These are phyloP conservation scores for Ascochyta koolunga DNA, from an alignment of 2,329 filamentous ascomycete genomes.

Conservation along the genomic window DNA sequence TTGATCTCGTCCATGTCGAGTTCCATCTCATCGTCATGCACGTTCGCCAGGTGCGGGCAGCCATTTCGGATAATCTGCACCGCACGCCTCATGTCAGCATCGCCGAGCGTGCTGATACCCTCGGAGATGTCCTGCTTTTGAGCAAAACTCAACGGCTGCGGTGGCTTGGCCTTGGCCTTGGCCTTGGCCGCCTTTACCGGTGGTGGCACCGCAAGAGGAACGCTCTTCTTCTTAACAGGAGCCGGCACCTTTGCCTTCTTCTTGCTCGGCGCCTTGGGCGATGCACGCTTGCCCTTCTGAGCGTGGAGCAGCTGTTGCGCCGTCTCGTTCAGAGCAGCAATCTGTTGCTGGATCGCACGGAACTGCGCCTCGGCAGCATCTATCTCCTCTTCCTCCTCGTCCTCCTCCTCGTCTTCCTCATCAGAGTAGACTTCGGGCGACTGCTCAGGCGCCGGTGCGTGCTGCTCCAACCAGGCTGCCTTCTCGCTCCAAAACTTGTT, in stretches of 20 bases:
- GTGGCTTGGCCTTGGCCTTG: constrained; percentile 59
- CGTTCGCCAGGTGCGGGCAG: constrained; percentile 67
- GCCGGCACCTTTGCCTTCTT: constrained; percentile 53
- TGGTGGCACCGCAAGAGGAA: constrained; percentile 37
- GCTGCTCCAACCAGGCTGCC: constrained; percentile 77
- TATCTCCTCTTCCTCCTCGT: constrained; percentile 65
- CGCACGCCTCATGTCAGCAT: constrained; percentile 76
- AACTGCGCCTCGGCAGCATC: constrained; percentile 52
- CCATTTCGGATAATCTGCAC: constrained; percentile 91
- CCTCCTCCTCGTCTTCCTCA: constrained; percentile 72
- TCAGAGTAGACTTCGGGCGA: constrained; percentile 62
- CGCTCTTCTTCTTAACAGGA: constrained; percentile 35
- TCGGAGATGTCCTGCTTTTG: constrained; percentile 93
- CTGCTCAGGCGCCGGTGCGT: constrained; percentile 70
- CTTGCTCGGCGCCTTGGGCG: constrained; percentile 53
- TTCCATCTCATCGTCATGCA: constrained; percentile 66
- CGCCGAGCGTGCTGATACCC: constrained; percentile 80
- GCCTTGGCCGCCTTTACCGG: constrained; percentile 49
- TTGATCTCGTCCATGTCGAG: constrained; percentile 68
- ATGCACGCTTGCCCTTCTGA: constrained; percentile 59
- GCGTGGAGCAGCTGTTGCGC: constrained; percentile 60
- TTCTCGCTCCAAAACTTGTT: constrained; percentile 78
- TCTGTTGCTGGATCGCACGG: constrained; percentile 65
- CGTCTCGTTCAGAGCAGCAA: constrained; percentile 70
- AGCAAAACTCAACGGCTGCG: constrained; percentile 71